Evolutionary conservation across 768 basidiomycete genomes (phyloP).

Genomic region (Suillus occidentalis): DNA sequence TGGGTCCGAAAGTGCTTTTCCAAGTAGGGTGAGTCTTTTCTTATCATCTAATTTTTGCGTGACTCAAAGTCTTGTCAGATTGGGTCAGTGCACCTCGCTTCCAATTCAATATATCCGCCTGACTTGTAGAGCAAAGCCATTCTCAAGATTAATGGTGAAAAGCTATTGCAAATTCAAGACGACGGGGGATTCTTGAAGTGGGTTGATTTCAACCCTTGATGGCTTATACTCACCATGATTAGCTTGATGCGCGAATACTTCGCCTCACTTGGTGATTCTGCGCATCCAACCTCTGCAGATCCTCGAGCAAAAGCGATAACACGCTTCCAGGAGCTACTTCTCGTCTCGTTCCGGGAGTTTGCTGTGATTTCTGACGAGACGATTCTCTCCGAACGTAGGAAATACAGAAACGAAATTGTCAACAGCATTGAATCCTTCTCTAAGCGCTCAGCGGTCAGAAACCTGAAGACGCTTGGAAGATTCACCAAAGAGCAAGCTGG

Average conservation of each 20-base stretch:
- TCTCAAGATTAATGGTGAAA: slow-evolving; percentile 95
- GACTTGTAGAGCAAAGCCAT: slow-evolving; percentile 60
- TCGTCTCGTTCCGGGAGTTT: slow-evolving; percentile 98
- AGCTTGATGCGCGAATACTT: slow-evolving; percentile 97
- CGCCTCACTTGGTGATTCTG: slow-evolving; percentile 87
- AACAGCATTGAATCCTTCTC: slow-evolving; percentile 93
- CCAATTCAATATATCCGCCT: slow-evolving; percentile 10
- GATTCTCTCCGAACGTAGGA: slow-evolving; percentile 81
- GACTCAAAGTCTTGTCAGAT: slow-evolving; percentile 35
- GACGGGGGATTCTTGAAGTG: slow-evolving; percentile 97
- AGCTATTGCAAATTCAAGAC: slow-evolving; percentile 89
- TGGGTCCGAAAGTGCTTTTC: slow-evolving; percentile 98
- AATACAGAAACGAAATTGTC: slow-evolving; percentile 86
- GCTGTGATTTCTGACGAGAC: slow-evolving; percentile 94
- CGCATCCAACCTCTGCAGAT: slow-evolving; percentile 86
- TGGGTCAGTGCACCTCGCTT: slow-evolving; percentile 45
- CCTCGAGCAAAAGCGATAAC: slow-evolving; percentile 92
- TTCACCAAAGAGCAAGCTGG: slow-evolving; percentile 89
- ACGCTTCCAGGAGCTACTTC: slow-evolving; percentile 93
- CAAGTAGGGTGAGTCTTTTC: slow-evolving; percentile 79
- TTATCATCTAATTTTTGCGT: slow-evolving; percentile 1
- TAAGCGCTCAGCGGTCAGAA: slow-evolving; percentile 87
- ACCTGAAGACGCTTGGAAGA: slow-evolving; percentile 73
- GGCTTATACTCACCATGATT: background rate
- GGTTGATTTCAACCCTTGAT: slow-evolving; percentile 18